Conservation (phyloP, 148 eudicot genomes). For the Nepenthes mirabilis region DNA sequence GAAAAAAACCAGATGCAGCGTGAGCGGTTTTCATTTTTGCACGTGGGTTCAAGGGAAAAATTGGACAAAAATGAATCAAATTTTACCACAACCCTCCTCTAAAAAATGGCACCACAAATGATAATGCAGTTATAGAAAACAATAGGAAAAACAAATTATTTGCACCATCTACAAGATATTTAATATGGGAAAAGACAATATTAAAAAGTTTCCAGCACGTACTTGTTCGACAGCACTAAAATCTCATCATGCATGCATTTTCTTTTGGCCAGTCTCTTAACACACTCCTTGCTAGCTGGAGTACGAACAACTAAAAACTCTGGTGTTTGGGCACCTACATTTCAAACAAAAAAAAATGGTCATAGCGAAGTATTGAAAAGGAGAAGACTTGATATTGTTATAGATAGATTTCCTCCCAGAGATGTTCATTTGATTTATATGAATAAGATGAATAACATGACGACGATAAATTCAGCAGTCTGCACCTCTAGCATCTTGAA, state of each 20-base stretch:
- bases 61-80: too few species aligned
- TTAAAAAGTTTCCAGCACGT: conserved; percentile 13
- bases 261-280: conserved; percentile 36
- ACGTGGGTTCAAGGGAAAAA: too few species aligned
- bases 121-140: too few species aligned
- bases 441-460: too few species aligned
- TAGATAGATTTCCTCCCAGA: not conserved
- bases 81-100: too few species aligned
- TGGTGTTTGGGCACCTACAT: conserved; percentile 32
- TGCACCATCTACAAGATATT: not conserved
- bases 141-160: not conserved
- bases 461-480: not conserved
- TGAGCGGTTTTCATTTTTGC: too few species aligned
- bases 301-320: conserved; percentile 40
- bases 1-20: too few species aligned
- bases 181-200: not conserved
- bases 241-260: conserved; percentile 37
- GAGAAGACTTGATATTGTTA: not conserved
- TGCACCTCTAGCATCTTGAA: conserved; percentile 28
- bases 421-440: too few species aligned
- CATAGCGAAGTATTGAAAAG: not conserved
- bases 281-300: conserved; percentile 51
- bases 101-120: too few species aligned
- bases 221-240: conserved; percentile 43
- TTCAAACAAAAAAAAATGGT: not conserved